Percentiles rank a stretch among this genome's conserved stretches.
Evolutionary conservation across 2,329 filamentous ascomycete genomes (phyloP).

Genomic region (Fusarium sp.): DNA sequence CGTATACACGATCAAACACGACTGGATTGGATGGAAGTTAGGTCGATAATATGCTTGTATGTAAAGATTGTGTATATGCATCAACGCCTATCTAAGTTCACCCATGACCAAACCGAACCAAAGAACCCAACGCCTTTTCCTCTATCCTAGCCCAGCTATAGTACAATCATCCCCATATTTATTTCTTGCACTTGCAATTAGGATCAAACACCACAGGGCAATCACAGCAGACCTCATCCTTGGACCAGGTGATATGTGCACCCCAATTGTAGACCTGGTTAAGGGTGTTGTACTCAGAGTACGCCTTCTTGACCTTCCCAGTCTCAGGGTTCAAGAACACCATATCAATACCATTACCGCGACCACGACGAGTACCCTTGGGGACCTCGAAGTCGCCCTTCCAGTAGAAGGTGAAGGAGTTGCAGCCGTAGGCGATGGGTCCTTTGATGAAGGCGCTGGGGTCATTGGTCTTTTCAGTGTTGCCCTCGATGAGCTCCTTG

Average conservation of each 20-base stretch:
- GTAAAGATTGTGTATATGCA: constrained; percentile 3
- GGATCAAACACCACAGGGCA: constrained; percentile 31
- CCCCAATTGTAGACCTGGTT: constrained; percentile 37
- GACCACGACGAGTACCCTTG: constrained; percentile 3
- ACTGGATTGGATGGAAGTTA: rapidly evolving
- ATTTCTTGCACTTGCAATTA: constrained; percentile 27
- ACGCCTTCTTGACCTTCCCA: constrained; percentile 25
- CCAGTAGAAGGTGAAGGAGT: constrained; percentile 37
- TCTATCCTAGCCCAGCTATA: not conserved
- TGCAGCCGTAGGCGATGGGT: constrained; percentile 32
- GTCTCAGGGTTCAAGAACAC: constrained; percentile 26
- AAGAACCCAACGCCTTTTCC: not conserved
- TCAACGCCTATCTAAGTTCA: not conserved
- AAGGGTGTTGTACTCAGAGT: constrained; percentile 37
- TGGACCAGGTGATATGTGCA: constrained; percentile 31
- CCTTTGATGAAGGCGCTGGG: constrained; percentile 28
- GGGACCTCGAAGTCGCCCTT: constrained; percentile 32
- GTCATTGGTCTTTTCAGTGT: constrained; percentile 15
- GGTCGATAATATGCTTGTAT: not conserved
- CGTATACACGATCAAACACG: rapidly evolving
- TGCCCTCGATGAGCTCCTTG: constrained; percentile 22
- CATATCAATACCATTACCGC: constrained; percentile 34
- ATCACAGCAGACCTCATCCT: constrained; percentile 31
- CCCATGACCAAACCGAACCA: not conserved
- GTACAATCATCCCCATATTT: not conserved